Percentiles rank a stretch among this genome's conserved stretches.
Evolutionary conservation across 768 basidiomycete genomes (phyloP).

Genomic region (Thelephora aurantiotincta): DNA sequence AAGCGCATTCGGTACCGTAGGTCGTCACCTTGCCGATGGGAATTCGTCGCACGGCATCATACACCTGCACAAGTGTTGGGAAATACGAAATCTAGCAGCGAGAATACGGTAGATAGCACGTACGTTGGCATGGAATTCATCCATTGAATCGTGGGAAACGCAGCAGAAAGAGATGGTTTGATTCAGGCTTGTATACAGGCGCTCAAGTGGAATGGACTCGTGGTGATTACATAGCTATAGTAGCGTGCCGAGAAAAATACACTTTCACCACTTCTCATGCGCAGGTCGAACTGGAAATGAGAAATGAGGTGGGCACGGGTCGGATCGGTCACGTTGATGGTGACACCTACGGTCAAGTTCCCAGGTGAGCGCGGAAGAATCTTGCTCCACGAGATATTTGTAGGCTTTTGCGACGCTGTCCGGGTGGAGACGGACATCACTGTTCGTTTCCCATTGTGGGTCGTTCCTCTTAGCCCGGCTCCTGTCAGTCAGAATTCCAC

Average conservation of each 20-base stretch:
- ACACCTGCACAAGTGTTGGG: constrained; percentile 34
- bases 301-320: neutral
- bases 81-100: too few species aligned
- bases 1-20: constrained; percentile 36
- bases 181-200: too few species aligned
- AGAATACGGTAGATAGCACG: too few species aligned
- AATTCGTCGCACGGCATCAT: constrained; percentile 56
- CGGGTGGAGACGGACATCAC: constrained; percentile 37
- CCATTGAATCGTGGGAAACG: too few species aligned
- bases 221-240: too few species aligned
- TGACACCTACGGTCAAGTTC: constrained; percentile 54
- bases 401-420: constrained; percentile 56
- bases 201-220: too few species aligned
- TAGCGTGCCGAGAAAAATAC: too few species aligned
- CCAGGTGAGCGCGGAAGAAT: constrained; percentile 65
- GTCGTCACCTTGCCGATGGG: constrained; percentile 57
- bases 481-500: constrained; percentile 20
- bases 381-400: constrained; percentile 51
- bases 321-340: neutral
- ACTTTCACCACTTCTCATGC: constrained; percentile 35
- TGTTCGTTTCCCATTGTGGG: constrained; percentile 28
- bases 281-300: constrained; percentile 28
- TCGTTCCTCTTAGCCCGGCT: constrained; percentile 1
- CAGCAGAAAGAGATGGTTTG: too few species aligned
- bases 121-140: too few species aligned